phyloP scores from a whole-genome alignment of 2,329 filamentous ascomycete species.

The Exophiala sideris region DNA sequence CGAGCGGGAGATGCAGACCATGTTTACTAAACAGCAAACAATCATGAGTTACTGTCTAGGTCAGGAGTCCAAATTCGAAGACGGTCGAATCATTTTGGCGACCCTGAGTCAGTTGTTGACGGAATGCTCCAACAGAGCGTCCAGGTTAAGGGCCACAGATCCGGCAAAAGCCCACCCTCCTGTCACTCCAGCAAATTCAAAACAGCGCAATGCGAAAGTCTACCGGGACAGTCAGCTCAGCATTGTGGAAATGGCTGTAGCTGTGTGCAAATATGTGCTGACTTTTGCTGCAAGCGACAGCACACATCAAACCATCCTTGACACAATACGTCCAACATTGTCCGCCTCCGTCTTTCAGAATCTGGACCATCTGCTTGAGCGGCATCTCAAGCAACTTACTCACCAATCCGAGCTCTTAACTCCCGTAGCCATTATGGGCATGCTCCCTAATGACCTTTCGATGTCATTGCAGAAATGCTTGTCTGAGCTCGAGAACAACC shows the following conservation, averaged over 20 bases:
- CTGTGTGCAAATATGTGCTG: conserved; percentile 40
- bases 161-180: conserved; percentile 8
- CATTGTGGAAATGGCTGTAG: conserved; percentile 39
- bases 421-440: conserved; percentile 14
- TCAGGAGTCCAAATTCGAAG: conserved; percentile 19
- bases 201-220: conserved; percentile 40
- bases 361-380: conserved; percentile 10
- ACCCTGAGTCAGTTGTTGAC: conserved; percentile 41
- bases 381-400: conserved; percentile 17
- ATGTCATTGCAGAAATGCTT: conserved; percentile 12
- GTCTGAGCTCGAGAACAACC: conserved; percentile 10
- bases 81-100: conserved; percentile 38
- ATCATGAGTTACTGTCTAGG: conserved; percentile 24
- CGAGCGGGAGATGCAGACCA: conserved; percentile 37
- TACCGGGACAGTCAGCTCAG: conserved; percentile 42
- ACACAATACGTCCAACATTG: conserved; percentile 10
- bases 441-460: conserved; percentile 18
- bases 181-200: conserved; percentile 35
- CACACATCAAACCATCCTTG: conserved; percentile 8
- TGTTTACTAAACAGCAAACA: conserved; percentile 20
- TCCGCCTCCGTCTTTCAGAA: conserved; percentile 6
- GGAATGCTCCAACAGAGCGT: conserved; percentile 40
- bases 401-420: conserved; percentile 23
- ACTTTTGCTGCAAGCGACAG: conserved; percentile 31
- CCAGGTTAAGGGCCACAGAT: conserved; percentile 34